Percentiles rank a stretch among this genome's conserved stretches.
Evolutionary conservation across 371 early-diverging fungal genomes (phyloP).

Genomic region (Rhizopus sp.): DNA sequence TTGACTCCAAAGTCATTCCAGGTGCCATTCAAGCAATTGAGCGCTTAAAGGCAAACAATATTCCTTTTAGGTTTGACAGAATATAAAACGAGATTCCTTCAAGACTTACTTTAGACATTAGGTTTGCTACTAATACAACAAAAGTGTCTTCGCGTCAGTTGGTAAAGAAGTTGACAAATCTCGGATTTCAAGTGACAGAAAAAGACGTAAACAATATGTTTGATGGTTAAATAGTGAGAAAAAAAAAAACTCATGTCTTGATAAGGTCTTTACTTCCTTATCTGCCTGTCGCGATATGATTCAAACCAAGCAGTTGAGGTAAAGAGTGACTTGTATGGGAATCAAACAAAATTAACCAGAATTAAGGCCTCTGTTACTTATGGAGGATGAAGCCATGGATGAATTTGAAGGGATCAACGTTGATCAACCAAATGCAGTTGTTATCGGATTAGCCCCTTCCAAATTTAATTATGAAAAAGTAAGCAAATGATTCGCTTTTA

Average conservation of each 20-base stretch:
- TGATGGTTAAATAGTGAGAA: too few relatives aligned
- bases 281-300: slow-evolving; percentile 72
- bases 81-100: too few relatives aligned
- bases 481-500: slow-evolving; percentile 18
- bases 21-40: slow-evolving; percentile 70
- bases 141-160: slow-evolving; percentile 64
- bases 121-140: slow-evolving; percentile 87
- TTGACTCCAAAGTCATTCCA: slow-evolving; percentile 70
- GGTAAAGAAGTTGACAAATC: slow-evolving; percentile 47
- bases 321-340: neutral
- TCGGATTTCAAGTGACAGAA: slow-evolving; percentile 71
- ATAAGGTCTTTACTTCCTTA: slow-evolving; percentile 76
- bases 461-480: slow-evolving; percentile 72
- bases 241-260: too few relatives aligned
- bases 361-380: slow-evolving; percentile 69
- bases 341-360: neutral
- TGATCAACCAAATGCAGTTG: slow-evolving; percentile 71
- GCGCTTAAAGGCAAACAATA: slow-evolving; percentile 57
- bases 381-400: slow-evolving; percentile 72
- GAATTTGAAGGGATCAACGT: slow-evolving; percentile 68
- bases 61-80: slow-evolving; percentile 49
- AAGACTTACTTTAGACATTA: slow-evolving; percentile 6
- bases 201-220: slow-evolving; percentile 50
- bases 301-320: slow-evolving; percentile 47
- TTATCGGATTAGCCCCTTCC: slow-evolving; percentile 80